phyloP scores from a whole-genome alignment of 768 basidiomycete species.

The Cystobasidium onofrii region DNA sequence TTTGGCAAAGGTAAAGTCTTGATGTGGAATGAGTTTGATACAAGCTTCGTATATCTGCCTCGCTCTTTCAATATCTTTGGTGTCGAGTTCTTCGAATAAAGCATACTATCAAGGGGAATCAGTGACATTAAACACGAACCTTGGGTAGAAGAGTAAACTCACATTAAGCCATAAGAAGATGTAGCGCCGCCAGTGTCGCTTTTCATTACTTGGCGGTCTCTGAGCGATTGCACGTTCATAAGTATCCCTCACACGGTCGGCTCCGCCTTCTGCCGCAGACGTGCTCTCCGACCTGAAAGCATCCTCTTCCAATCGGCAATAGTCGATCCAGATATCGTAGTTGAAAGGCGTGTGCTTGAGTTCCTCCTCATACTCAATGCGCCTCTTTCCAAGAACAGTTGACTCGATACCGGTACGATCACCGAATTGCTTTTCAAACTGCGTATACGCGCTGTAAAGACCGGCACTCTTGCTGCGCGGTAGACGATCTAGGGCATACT shows the following conservation, averaged over 20 bases:
- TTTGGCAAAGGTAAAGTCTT: constrained; percentile 95
- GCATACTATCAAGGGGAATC: constrained; percentile 59
- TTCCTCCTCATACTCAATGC: constrained; percentile 98
- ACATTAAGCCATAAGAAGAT: constrained; percentile 45
- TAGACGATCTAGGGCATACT: constrained; percentile 92
- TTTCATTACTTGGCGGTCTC: constrained; percentile 87
- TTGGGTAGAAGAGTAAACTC: background rate
- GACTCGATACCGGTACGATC: constrained; percentile 76
- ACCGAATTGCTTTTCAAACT: constrained; percentile 97
- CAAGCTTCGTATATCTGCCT: constrained; percentile 89
- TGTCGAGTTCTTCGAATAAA: constrained; percentile 90
- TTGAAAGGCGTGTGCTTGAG: constrained; percentile 80
- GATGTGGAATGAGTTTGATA: constrained; percentile 81
- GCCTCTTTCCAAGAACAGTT: constrained; percentile 92
- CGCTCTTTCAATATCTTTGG: constrained; percentile 77
- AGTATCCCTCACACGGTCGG: constrained; percentile 71
- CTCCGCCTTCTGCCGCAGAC: constrained; percentile 59
- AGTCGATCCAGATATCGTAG: constrained; percentile 98
- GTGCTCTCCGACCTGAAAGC: constrained; percentile 60
- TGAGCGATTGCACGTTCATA: constrained; percentile 94
- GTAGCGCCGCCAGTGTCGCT: constrained; percentile 59
- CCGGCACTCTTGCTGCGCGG: constrained; percentile 81
- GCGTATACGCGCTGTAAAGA: constrained; percentile 86
- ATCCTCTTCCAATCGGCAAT: constrained; percentile 82
- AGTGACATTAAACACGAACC: background rate